Evolutionary conservation across 1,284 basidiomycete species (phyloP).

Genomic region (Tranzscheliella williamsii): DNA sequence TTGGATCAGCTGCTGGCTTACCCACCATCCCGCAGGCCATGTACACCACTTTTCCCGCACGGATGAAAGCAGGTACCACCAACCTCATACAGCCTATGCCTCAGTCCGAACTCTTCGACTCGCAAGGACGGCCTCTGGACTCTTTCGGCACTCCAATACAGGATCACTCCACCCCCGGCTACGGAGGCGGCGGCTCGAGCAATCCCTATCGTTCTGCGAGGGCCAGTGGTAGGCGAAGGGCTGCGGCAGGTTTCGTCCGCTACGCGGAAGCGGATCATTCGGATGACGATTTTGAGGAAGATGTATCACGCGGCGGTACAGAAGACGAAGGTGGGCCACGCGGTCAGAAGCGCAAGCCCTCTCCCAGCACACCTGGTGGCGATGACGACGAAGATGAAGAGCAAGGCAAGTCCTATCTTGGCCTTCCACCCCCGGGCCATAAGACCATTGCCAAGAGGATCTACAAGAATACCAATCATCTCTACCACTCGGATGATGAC

Average conservation of each 20-base stretch:
- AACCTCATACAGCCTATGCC: slow-evolving; percentile 86
- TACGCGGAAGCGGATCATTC: slow-evolving; percentile 48
- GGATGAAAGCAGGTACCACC: slow-evolving; percentile 88
- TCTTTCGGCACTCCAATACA: slow-evolving; percentile 16
- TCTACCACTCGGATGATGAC: slow-evolving; percentile 67
- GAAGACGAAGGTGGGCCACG: slow-evolving; percentile 40
- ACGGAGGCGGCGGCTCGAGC: not conserved
- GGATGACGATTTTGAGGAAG: slow-evolving; percentile 47
- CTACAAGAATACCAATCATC: slow-evolving; percentile 67
- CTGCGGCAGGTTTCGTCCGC: slow-evolving; percentile 33
- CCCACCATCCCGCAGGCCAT: slow-evolving; percentile 68
- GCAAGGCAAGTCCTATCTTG: slow-evolving; percentile 72
- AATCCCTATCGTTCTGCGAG: slow-evolving; percentile 22
- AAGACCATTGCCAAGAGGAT: slow-evolving; percentile 70
- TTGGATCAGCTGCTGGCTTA: slow-evolving; percentile 16
- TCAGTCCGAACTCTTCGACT: slow-evolving; percentile 29
- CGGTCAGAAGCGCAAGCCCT: slow-evolving; percentile 23
- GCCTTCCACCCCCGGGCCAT: slow-evolving; percentile 77
- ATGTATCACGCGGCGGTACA: slow-evolving; percentile 6
- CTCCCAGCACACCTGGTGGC: not conserved
- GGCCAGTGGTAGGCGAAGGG: slow-evolving; percentile 19
- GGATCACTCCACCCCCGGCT: slow-evolving; percentile 3
- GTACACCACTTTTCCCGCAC: slow-evolving; percentile 81
- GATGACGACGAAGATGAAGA: slow-evolving; percentile 38
- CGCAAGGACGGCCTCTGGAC: slow-evolving; percentile 26